Conservation (phyloP, 257 asterid species). For the Voacanga thouarsii region DNA sequence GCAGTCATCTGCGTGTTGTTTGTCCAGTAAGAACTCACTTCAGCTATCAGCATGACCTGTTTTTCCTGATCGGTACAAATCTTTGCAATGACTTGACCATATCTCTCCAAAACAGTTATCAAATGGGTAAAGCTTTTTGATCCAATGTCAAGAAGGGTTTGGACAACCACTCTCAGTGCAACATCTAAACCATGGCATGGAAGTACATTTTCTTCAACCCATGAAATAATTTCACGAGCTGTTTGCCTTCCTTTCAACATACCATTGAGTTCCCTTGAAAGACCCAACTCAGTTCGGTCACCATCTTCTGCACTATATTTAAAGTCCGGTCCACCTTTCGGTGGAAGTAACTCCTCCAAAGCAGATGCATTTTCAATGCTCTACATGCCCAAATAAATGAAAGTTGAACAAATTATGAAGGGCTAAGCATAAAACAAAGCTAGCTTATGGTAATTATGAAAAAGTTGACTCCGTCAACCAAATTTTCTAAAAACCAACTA, state of each 20-base stretch:
- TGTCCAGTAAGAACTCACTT: slow-evolving; percentile 88
- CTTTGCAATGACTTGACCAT: slow-evolving; percentile 85
- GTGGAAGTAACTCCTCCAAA: slow-evolving; percentile 94
- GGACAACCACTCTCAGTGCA: slow-evolving; percentile 72
- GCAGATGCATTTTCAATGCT: slow-evolving; percentile 95
- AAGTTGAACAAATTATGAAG: neutral
- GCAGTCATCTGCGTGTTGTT: slow-evolving; percentile 90
- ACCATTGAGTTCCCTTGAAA: slow-evolving; percentile 69
- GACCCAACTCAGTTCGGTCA: slow-evolving; percentile 59
- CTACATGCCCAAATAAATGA: slow-evolving; percentile 32
- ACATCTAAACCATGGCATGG: slow-evolving; percentile 71
- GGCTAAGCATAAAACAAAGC: neutral
- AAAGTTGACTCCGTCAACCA: neutral
- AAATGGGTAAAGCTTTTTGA: slow-evolving; percentile 97
- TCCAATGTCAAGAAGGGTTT: slow-evolving; percentile 90
- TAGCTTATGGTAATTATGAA: neutral
- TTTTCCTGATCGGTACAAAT: slow-evolving; percentile 79
- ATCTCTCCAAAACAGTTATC: slow-evolving; percentile 94
- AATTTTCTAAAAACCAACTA: neutral
- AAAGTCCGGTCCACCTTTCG: slow-evolving; percentile 72
- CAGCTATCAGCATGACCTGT: slow-evolving; percentile 78
- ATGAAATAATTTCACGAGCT: slow-evolving; percentile 67
- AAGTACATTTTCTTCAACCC: slow-evolving; percentile 76
- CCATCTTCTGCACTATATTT: slow-evolving; percentile 64
- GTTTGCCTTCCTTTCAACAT: slow-evolving; percentile 77